Base-by-base conservation (phyloP, 1,284 basidiomycete genomes). In the Ustilago bromivora region DNA sequence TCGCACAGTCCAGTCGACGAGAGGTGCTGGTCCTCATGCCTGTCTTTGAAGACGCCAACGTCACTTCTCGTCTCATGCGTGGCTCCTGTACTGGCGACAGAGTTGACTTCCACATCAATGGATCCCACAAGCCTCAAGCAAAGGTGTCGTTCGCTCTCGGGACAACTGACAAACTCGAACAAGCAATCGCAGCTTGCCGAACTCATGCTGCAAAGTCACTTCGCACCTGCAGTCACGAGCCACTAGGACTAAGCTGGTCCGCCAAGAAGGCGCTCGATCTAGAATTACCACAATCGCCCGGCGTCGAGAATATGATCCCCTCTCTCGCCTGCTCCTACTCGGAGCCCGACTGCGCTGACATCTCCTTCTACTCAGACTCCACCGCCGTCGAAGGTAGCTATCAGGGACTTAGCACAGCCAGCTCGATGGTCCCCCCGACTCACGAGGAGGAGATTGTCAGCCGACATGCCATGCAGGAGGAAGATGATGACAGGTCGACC, bases 321-420 rank as follows among this genome's bases (percentile, higher is more conserved):
- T 46, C 64, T 3, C 32, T 62, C 3, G 43, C 63, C 3, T 63
- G 56, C 19, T 17, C 40, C 10, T 66, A 62, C 47, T 34, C 52
- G 4, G 66, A 69, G 40, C 31, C 43, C 43, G 71, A 74, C 1
- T 51, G 17, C 32, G n/a, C 34, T 46, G 66, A 74, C 12, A 11
- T 51, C 49, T 69, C 71, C 4, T 74, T 74, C 57, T 69, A 46
- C 43, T 74, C 71, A 28, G 71, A 74, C 54, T 66, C 62, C 2
- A 74, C 71, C 6, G 59, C 62, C 9, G 66, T 69, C 31, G 66
- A 74, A 31, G 54, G 57, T n/a, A 11, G 40, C 8, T 35, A 38
- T 15, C 41, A 52, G 6, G 53, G 56, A 15, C 60, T 49, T 0
- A 66, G 60, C 46, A 36, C 47, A 11, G 43, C 43, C 7, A 66